These are phyloP conservation scores for Yamadazyma jaroonii DNA, from an alignment of 1,139 yeast species.

Conservation along the genomic window DNA sequence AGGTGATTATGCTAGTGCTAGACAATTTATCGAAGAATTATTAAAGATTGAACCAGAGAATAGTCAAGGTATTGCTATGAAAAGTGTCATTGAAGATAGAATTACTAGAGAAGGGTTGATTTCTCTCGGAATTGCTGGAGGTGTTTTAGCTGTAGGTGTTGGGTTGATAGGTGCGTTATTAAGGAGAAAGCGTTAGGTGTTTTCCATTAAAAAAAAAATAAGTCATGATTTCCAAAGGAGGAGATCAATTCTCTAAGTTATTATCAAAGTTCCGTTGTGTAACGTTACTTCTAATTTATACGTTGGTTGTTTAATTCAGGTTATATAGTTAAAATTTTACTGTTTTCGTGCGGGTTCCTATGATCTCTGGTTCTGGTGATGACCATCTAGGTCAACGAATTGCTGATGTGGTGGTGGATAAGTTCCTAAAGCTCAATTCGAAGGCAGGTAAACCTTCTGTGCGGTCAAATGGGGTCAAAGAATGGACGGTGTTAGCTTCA, in stretches of 20 bases:
- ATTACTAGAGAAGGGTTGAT: constrained; percentile 84
- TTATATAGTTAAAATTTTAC: neutral
- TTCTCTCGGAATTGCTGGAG: constrained; percentile 85
- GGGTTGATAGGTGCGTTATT: constrained; percentile 61
- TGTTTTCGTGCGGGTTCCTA: neutral
- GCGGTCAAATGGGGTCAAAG: constrained; percentile 28
- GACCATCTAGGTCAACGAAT: constrained; percentile 10
- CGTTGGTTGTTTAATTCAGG: no score
- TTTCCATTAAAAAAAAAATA: no score
- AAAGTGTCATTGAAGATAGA: constrained; percentile 77
- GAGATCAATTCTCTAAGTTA: neutral
- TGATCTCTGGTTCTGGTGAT: neutral
- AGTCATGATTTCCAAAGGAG: no score
- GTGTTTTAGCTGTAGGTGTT: constrained; percentile 79
- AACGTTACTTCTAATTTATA: no score
- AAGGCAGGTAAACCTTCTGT: constrained; percentile 14
- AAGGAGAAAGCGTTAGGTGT: constrained; percentile 29
- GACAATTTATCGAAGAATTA: constrained; percentile 78
- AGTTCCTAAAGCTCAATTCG: constrained; percentile 8
- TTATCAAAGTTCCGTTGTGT: no score
- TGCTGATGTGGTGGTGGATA: constrained; percentile 9
- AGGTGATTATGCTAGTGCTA: constrained; percentile 83
- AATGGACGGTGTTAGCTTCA: constrained; percentile 86
- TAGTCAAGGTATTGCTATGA: constrained; percentile 68
- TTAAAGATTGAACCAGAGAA: constrained; percentile 81